Evolutionary conservation across 192 early-diverging fungal genomes (phyloP).

Genomic region (Thamnidium elegans): DNA sequence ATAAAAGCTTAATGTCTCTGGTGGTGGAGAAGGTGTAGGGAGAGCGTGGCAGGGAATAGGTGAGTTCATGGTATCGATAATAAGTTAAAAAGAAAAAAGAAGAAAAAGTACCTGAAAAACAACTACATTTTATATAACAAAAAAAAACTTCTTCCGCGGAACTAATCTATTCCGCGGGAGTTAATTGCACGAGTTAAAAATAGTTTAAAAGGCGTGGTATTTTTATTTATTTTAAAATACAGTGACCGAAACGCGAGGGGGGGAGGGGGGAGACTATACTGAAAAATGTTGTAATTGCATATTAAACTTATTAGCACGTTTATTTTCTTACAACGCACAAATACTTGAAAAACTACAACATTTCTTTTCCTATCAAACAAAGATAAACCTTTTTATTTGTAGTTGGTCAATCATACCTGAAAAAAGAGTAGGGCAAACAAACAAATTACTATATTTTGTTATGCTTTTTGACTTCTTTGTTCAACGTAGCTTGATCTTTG

Average conservation of each 20-base stretch:
- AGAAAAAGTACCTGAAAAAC: conserved; percentile 5
- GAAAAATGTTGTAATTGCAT: background rate
- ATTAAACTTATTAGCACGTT: no score
- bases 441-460: background rate
- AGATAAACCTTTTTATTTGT: no score
- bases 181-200: background rate
- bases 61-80: background rate
- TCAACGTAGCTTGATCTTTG: no score
- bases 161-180: background rate
- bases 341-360: no score
- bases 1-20: background rate
- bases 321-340: no score
- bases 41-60: background rate
- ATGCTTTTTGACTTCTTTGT: no score
- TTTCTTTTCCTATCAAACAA: no score
- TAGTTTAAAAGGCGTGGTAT: background rate
- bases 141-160: conserved; percentile 15
- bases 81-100: conserved; percentile 7
- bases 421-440: no score
- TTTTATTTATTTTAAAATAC: no score
- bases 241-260: no score
- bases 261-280: background rate
- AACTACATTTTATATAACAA: background rate
- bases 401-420: no score
- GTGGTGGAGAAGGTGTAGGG: conserved; percentile 16